Evolutionary conservation across 352 stramenopile genomes (phyloP).

Genomic region (Thraustotheca clavata): DNA sequence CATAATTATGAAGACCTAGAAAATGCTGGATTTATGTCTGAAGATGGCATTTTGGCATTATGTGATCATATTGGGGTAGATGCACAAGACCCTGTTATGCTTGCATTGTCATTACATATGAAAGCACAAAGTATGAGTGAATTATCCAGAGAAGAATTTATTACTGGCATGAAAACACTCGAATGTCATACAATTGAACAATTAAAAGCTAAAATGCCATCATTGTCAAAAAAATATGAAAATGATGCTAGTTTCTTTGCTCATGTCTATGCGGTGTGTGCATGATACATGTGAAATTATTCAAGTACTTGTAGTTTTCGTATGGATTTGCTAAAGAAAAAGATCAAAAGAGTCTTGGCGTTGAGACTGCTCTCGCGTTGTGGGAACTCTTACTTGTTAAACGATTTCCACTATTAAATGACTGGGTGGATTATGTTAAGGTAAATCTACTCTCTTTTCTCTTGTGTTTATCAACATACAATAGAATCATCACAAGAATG

Average conservation of each 20-base stretch:
- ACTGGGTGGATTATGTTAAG: slow-evolving; percentile 61
- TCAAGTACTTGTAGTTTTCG: slow-evolving; percentile 39
- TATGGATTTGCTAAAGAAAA: slow-evolving; percentile 78
- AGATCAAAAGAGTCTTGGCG: slow-evolving; percentile 67
- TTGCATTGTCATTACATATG: slow-evolving; percentile 76
- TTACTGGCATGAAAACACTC: slow-evolving; percentile 58
- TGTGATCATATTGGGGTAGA: slow-evolving; percentile 66
- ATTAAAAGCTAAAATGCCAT: slow-evolving; percentile 39
- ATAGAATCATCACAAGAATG: slow-evolving; percentile 51
- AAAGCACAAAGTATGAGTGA: slow-evolving; percentile 66
- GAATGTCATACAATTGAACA: slow-evolving; percentile 49
- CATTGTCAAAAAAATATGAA: slow-evolving; percentile 41
- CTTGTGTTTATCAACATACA: too few species aligned
- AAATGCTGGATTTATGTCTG: slow-evolving; percentile 49
- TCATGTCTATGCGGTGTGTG: slow-evolving; percentile 75
- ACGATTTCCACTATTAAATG: slow-evolving; percentile 51
- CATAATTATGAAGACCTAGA: slow-evolving; percentile 43
- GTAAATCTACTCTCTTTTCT: too few species aligned
- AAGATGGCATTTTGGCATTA: slow-evolving; percentile 68
- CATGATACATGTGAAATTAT: neutral
- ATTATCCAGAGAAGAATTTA: slow-evolving; percentile 66
- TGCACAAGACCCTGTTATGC: slow-evolving; percentile 66
- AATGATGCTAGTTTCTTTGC: slow-evolving; percentile 49
- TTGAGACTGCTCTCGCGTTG: slow-evolving; percentile 59
- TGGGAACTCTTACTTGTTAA: slow-evolving; percentile 65